These are phyloP conservation scores for Laetiporus sulphureus DNA, from an alignment of 1,284 basidiomycete genomes.

Conservation along the genomic window DNA sequence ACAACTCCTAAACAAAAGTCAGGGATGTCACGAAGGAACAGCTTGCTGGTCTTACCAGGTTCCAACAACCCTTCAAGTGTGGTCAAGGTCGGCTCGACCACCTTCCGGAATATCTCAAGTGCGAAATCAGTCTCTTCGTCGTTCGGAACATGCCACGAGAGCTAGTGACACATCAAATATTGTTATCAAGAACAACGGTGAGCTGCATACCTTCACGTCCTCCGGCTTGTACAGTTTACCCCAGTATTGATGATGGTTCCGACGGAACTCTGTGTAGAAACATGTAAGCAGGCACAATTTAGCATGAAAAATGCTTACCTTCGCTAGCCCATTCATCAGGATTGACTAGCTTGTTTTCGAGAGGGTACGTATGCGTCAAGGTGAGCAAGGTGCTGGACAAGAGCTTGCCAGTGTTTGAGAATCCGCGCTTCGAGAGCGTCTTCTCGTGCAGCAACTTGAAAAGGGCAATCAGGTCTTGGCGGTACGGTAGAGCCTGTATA, in stretches of 20 bases:
- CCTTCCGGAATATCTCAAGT: conserved; percentile 63
- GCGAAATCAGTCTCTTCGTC: conserved; percentile 71
- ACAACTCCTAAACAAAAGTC: conserved; percentile 25
- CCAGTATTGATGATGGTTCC: conserved; percentile 75
- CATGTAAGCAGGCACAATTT: background rate
- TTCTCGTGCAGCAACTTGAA: conserved; percentile 63
- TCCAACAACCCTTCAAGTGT: conserved; percentile 57
- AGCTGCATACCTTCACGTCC: conserved; percentile 45
- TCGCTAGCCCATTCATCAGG: conserved; percentile 72
- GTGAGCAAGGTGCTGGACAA: conserved; percentile 73
- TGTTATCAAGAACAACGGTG: background rate
- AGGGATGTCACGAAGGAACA: conserved; percentile 1
- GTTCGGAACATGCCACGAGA: conserved; percentile 76
- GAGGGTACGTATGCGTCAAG: conserved; percentile 76
- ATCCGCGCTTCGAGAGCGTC: conserved; percentile 80
- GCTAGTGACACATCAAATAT: conserved; percentile 34
- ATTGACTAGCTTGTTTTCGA: conserved; percentile 83
- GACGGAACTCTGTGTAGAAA: conserved; percentile 51
- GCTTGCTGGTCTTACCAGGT: conserved; percentile 32
- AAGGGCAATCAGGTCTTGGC: conserved; percentile 58
- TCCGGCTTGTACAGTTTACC: conserved; percentile 60
- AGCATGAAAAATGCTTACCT: conserved; percentile 34
- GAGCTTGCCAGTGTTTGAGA: conserved; percentile 76
- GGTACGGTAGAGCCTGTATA: conserved; percentile 45
- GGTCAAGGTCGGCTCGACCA: conserved; percentile 63